Percentiles rank a stretch among this genome's conserved stretches.
Conservation (phyloP, 805 yeast genomes). For the Starmerella cellae region DNA sequence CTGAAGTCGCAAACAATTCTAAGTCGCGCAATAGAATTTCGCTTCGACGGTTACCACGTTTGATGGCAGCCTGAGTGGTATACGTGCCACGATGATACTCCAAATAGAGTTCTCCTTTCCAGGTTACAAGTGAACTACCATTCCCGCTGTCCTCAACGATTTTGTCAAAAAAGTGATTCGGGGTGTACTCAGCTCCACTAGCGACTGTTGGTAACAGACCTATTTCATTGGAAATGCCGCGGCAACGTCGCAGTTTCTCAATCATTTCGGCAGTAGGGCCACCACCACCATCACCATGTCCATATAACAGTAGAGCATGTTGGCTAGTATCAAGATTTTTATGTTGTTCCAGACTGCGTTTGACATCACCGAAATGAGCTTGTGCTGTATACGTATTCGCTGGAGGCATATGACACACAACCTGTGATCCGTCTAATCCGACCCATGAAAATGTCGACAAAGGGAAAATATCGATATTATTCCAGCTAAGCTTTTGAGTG, state of each 20-base stretch:
- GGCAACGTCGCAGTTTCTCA: slow-evolving; percentile 79
- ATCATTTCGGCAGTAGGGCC: slow-evolving; percentile 92
- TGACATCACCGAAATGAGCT: slow-evolving; percentile 87
- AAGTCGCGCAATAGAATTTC: slow-evolving; percentile 74
- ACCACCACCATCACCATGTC: slow-evolving; percentile 98
- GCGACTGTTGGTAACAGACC: slow-evolving; percentile 58
- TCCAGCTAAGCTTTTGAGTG: slow-evolving; percentile 94
- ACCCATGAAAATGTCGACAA: slow-evolving; percentile 89
- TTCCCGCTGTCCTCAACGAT: slow-evolving; percentile 48
- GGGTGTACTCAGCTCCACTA: slow-evolving; percentile 45
- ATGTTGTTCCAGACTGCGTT: slow-evolving; percentile 65
- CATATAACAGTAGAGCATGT: slow-evolving; percentile 68
- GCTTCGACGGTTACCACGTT: slow-evolving; percentile 60
- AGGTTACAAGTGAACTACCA: slow-evolving; percentile 61
- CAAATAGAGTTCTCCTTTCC: slow-evolving; percentile 88
- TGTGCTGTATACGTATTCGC: slow-evolving; percentile 88
- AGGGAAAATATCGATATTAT: slow-evolving; percentile 84
- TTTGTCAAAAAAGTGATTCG: slow-evolving; percentile 66
- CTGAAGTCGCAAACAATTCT: slow-evolving; percentile 71
- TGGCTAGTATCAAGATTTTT: slow-evolving; percentile 71
- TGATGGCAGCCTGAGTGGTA: slow-evolving; percentile 82
- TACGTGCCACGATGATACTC: slow-evolving; percentile 97
- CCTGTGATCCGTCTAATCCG: slow-evolving; percentile 86
- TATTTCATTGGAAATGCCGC: slow-evolving; percentile 77
- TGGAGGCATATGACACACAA: slow-evolving; percentile 95